Evolutionary conservation across 176 grass and related monocot species (phyloP), one percentile per base, ranked within the genome.

Genomic region (Hyparrhenia diplandra): DNA sequence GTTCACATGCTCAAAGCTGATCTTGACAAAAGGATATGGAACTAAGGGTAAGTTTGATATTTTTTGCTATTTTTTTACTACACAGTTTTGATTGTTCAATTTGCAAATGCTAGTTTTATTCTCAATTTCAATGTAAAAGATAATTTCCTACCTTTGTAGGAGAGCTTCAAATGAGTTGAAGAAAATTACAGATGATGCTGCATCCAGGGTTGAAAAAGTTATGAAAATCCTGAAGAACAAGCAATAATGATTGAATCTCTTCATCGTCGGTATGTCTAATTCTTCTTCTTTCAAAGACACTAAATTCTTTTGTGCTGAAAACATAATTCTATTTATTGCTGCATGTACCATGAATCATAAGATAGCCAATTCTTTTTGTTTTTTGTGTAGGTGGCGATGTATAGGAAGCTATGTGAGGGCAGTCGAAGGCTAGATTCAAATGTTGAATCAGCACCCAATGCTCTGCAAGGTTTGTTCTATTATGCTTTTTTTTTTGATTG

Each of bases 161-260:
- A 95, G 64, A 76, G 43, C 36, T 93, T 93, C 76, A 82, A 96
- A 88, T 71, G 90, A 99, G 80, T 78, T 93, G 64, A 90, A 93
- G 85, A 95, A 84, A 84, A 77, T 86, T 86, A 88, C 54, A 35
- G 84, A 90, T 47, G 83, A 62, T 64, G 87, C 89, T 73, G 74
- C 92, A 64, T 87, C 87, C 20, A 91, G 90, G 79, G 85, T 99
- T 76, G 97, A 99, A 80, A 86, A 90, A 74, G 82, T 99, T 25
- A 86, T 93, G 64, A 99, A 96, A 99, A 90, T 86, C 92, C 88
- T 8, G 97, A 99, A 81, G 97, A 99, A 87, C 93, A 99, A 80
- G 81, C 82, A 64, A 81, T 88, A 86, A 91, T 99, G 90, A 93
- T 99, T 24, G 97, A 99, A 88, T 95, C 97, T 76, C 90, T 99